Evolutionary conservation across 768 basidiomycete species (phyloP).

Genomic region (Collybia sp.): DNA sequence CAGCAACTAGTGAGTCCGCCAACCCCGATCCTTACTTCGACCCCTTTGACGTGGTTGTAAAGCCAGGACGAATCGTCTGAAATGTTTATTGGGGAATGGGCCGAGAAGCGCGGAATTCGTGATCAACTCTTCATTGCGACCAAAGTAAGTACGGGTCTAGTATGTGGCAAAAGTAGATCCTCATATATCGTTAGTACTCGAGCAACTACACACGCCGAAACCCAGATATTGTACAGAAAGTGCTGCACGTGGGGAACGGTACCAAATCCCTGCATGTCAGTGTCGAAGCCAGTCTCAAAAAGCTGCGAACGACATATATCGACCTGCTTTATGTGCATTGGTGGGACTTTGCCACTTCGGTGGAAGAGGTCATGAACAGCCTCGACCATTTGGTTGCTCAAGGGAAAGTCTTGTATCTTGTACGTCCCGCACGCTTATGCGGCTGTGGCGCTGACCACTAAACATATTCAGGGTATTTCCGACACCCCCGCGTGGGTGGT

Average conservation of each 20-base stretch:
- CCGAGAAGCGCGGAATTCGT: slow-evolving; percentile 35
- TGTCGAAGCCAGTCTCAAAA: too few species aligned
- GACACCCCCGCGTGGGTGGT: slow-evolving; percentile 42
- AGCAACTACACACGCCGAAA: slow-evolving; percentile 22
- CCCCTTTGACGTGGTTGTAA: too few species aligned
- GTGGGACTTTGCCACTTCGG: slow-evolving; percentile 49
- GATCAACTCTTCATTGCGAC: slow-evolving; percentile 45
- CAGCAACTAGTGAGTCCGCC: too few species aligned
- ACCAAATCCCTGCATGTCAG: slow-evolving; percentile 38
- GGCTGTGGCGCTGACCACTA: not conserved
- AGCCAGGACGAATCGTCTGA: slow-evolving; percentile 56
- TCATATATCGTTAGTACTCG: slow-evolving; percentile 17
- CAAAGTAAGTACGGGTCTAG: slow-evolving; percentile 31
- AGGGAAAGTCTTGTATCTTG: slow-evolving; percentile 49
- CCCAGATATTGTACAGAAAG: slow-evolving; percentile 21
- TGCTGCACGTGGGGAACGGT: slow-evolving; percentile 43
- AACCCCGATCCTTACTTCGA: too few species aligned
- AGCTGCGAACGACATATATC: too few species aligned
- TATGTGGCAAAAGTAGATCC: not conserved
- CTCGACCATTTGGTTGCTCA: slow-evolving; percentile 45
- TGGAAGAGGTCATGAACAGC: slow-evolving; percentile 54
- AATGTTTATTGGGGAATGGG: slow-evolving; percentile 48
- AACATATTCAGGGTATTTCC: slow-evolving; percentile 20
- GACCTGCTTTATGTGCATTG: slow-evolving; percentile 43
- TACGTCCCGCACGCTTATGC: slow-evolving; percentile 6